Percentiles rank a stretch among this genome's conserved stretches.
These are phyloP conservation scores for Puccinia horiana DNA, from an alignment of 1,284 basidiomycete genomes.

Conservation along the genomic window DNA sequence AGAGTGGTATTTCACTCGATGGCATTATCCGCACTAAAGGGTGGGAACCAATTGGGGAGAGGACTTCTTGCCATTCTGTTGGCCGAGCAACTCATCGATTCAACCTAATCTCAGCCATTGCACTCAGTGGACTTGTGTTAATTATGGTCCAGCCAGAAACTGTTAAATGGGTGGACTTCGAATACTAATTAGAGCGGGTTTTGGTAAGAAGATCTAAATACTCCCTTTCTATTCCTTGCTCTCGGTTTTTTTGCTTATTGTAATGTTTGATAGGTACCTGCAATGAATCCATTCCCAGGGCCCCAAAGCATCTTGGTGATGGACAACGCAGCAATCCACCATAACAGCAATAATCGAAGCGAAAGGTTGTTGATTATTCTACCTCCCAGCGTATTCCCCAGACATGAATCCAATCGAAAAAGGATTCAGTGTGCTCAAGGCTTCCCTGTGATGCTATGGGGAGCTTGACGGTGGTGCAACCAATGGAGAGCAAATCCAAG, in stretches of 20 bases:
- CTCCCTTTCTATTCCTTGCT: not conserved
- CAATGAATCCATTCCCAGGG: not conserved
- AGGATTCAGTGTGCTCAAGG: not conserved
- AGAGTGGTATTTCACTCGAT: no score
- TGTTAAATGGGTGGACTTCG: not conserved
- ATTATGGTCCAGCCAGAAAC: not conserved
- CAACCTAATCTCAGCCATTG: constrained; percentile 1
- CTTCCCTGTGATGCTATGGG: no score
- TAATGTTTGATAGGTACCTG: not conserved
- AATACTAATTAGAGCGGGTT: constrained; percentile 3
- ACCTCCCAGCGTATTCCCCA: not conserved
- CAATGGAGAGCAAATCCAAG: no score
- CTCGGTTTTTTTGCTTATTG: not conserved
- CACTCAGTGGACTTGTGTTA: not conserved
- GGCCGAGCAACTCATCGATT: constrained; percentile 5
- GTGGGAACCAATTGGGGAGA: not conserved
- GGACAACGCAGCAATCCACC: not conserved
- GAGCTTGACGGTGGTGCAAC: no score
- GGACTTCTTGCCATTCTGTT: not conserved
- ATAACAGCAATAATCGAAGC: not conserved
- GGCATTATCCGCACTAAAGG: not conserved
- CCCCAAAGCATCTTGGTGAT: not conserved
- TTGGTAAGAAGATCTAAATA: not conserved
- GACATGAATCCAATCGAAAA: constrained; percentile 8
- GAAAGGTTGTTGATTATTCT: not conserved